Evolutionary conservation across 1,139 yeast species (phyloP).

Genomic region (Candida glucosophila): DNA sequence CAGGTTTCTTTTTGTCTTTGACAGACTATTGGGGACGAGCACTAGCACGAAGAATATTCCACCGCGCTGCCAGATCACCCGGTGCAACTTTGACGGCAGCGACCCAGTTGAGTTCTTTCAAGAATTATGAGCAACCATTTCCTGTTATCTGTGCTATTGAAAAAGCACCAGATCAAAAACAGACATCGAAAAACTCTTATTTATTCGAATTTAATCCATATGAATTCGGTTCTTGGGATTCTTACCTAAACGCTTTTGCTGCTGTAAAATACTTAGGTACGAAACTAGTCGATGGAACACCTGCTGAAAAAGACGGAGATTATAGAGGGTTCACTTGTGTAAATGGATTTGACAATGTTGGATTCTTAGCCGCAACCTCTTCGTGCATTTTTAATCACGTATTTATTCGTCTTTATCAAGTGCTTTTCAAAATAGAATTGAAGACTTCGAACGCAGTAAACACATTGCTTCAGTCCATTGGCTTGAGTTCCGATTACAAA

Average conservation of each 20-base stretch:
- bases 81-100: constrained; percentile 22
- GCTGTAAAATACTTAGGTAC: constrained; percentile 51
- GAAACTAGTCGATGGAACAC: constrained; percentile 21
- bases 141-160: constrained; percentile 33
- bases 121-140: constrained; percentile 27
- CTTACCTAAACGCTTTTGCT: constrained; percentile 39
- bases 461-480: constrained; percentile 39
- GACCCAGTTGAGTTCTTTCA: constrained; percentile 12
- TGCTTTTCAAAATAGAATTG: constrained; percentile 27
- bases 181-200: constrained; percentile 20
- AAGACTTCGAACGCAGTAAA: constrained; percentile 34
- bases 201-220: constrained; percentile 52
- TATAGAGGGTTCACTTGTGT: constrained; percentile 33
- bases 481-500: constrained; percentile 23
- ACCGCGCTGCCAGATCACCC: constrained; percentile 25
- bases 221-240: constrained; percentile 68
- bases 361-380: constrained; percentile 65
- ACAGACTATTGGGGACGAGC: constrained; percentile 69
- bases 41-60: constrained; percentile 39
- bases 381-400: constrained; percentile 61
- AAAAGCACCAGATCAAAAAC: constrained; percentile 14
- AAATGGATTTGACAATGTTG: constrained; percentile 61
- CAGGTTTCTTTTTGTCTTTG: constrained; percentile 50
- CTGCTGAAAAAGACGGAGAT: constrained; percentile 9
- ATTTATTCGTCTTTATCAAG: constrained; percentile 37